phyloP scores from a whole-genome alignment of 768 basidiomycete species.

The Rhodocollybia butyracea region DNA sequence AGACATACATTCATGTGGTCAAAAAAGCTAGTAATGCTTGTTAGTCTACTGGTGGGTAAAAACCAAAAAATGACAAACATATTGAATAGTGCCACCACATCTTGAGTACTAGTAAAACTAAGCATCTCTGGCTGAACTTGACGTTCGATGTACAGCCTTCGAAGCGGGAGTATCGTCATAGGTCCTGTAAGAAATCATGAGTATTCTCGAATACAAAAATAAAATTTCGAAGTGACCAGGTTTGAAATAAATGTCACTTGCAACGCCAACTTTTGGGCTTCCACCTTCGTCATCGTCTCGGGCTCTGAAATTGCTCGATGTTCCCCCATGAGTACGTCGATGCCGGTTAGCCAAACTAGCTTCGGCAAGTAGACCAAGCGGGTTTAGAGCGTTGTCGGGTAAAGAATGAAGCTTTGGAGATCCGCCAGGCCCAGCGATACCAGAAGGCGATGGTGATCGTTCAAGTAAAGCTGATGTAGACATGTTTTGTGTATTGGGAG shows the following conservation, averaged over 20 bases:
- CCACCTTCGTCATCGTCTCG: conserved; percentile 33
- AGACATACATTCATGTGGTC: conserved; percentile 66
- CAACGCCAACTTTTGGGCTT: conserved; percentile 66
- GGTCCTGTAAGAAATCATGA: conserved; percentile 49
- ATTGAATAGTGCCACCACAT: conserved; percentile 88
- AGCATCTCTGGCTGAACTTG: conserved; percentile 94
- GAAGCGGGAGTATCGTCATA: conserved; percentile 83
- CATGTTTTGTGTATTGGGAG: conserved; percentile 54
- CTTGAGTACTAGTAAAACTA: conserved; percentile 80
- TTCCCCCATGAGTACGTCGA: conserved; percentile 52
- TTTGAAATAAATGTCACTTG: conserved; percentile 88
- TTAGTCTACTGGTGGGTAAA: conserved; percentile 4
- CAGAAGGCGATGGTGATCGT: conserved; percentile 45
- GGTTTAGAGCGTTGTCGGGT: conserved; percentile 91
- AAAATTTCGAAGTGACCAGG: conserved; percentile 68
- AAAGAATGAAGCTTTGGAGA: conserved; percentile 89
- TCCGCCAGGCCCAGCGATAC: conserved; percentile 32
- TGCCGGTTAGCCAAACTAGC: conserved; percentile 82
- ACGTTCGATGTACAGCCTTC: conserved; percentile 80
- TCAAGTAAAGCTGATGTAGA: conserved; percentile 58
- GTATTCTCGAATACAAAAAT: not conserved
- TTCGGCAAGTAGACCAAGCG: conserved; percentile 89
- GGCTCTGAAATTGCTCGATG: conserved; percentile 37
- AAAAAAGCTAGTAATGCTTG: conserved; percentile 53
- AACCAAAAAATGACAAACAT: conserved; percentile 53